These are phyloP conservation scores for Sechiopsis laciniata DNA, from an alignment of 306 rosid genomes.

Conservation along the genomic window DNA sequence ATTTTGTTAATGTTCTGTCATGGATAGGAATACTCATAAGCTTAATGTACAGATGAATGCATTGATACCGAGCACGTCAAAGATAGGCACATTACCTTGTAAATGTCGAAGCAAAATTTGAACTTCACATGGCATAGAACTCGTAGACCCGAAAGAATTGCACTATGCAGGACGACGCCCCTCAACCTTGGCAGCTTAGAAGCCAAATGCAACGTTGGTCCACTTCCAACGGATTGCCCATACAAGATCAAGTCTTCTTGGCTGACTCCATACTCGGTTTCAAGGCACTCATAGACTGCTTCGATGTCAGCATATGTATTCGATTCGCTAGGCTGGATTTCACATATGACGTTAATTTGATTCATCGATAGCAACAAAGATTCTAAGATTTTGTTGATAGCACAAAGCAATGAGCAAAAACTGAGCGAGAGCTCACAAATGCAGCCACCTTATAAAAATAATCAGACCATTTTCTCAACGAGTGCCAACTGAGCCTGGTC, in stretches of 20 bases:
- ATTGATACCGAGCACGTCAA: not conserved
- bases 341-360: not conserved
- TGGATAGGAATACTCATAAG: constrained; percentile 4
- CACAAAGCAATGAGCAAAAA: constrained; percentile 7
- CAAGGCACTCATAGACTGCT: constrained; percentile 91
- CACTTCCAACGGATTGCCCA: constrained; percentile 98
- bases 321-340: constrained; percentile 86
- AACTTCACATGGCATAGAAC: constrained; percentile 90
- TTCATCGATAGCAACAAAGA: not conserved
- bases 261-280: constrained; percentile 81
- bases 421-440: not conserved
- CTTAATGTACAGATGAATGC: not conserved
- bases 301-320: constrained; percentile 93
- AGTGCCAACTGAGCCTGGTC: not conserved
- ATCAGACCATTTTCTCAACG: not conserved
- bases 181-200: constrained; percentile 84
- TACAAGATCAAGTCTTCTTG: constrained; percentile 91
- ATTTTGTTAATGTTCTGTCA: constrained; percentile 93
- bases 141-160: constrained; percentile 89
- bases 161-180: constrained; percentile 92
- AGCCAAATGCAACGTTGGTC: constrained; percentile 94
- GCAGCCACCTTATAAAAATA: not conserved
- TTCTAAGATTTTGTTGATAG: not conserved
- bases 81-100: constrained; percentile 50
- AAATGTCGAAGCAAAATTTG: constrained; percentile 85